These are phyloP conservation scores for Heterobasidion parviporum DNA, from an alignment of 1,284 basidiomycete genomes.

Conservation along the genomic window DNA sequence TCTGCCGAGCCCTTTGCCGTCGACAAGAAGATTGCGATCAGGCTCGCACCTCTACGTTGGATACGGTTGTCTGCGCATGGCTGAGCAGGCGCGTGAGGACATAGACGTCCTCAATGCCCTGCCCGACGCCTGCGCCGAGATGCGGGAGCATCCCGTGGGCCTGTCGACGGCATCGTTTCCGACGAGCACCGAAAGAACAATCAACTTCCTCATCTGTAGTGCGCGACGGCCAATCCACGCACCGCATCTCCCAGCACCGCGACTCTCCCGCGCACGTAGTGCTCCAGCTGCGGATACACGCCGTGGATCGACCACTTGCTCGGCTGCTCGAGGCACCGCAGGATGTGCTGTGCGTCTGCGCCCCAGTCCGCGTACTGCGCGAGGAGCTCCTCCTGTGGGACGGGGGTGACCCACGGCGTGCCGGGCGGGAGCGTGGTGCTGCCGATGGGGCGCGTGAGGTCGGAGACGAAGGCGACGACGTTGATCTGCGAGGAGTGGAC, in stretches of 20 bases:
- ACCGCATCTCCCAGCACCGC: conserved; percentile 56
- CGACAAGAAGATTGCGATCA: background rate
- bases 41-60: conserved; percentile 27
- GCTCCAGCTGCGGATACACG: conserved; percentile 38
- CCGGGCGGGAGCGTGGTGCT: conserved; percentile 25
- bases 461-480: conserved; percentile 41
- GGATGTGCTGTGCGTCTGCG: conserved; percentile 32
- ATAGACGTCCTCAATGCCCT: conserved; percentile 55
- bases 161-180: background rate
- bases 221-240: conserved; percentile 11
- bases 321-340: conserved; percentile 38
- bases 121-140: conserved; percentile 55
- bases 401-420: conserved; percentile 39
- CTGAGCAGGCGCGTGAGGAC: conserved; percentile 40
- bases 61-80: conserved; percentile 31
- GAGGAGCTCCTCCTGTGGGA: conserved; percentile 34
- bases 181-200: background rate
- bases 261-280: conserved; percentile 37
- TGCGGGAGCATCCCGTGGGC: conserved; percentile 56
- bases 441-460: conserved; percentile 28
- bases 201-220: background rate
- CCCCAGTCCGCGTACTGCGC: conserved; percentile 42
- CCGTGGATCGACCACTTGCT: conserved; percentile 56
- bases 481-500: conserved; percentile 32
- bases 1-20: background rate